These are phyloP conservation scores for Phytophthora citrophthora DNA, from an alignment of 352 stramenopile genomes.

Conservation along the genomic window DNA sequence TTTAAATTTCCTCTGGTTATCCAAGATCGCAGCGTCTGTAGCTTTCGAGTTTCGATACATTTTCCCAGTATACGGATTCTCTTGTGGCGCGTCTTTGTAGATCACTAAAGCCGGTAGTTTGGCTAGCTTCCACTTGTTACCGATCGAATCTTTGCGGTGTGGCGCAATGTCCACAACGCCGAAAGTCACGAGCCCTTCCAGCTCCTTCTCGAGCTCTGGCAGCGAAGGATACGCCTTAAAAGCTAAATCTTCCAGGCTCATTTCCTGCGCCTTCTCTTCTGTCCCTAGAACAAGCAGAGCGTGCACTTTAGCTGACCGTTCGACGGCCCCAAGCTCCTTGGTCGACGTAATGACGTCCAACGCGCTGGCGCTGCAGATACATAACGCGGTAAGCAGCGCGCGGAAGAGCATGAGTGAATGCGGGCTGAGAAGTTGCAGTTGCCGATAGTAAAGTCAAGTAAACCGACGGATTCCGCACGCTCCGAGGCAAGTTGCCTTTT, in stretches of 20 bases:
- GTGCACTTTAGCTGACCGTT: constrained; percentile 40
- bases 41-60: constrained; percentile 60
- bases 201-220: constrained; percentile 44
- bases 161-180: constrained; percentile 48
- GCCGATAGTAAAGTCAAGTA: constrained; percentile 19
- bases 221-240: constrained; percentile 46
- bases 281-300: constrained; percentile 40
- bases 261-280: constrained; percentile 20
- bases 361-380: constrained; percentile 19
- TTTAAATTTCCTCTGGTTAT: constrained; percentile 63
- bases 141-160: constrained; percentile 36
- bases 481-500: background rate
- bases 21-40: constrained; percentile 39
- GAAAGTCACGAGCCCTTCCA: constrained; percentile 52
- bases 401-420: constrained; percentile 20
- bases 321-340: constrained; percentile 31
- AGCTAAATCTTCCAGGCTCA: constrained; percentile 35
- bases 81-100: constrained; percentile 65
- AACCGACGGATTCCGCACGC: constrained; percentile 16
- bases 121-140: constrained; percentile 62
- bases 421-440: constrained; percentile 11
- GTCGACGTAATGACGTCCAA: constrained; percentile 35
- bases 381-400: constrained; percentile 20
- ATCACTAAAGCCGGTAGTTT: constrained; percentile 59
- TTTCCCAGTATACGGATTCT: constrained; percentile 79